Evolutionary conservation across 306 rosid species (phyloP).

Genomic region (Gynostemma pentaphyllum): DNA sequence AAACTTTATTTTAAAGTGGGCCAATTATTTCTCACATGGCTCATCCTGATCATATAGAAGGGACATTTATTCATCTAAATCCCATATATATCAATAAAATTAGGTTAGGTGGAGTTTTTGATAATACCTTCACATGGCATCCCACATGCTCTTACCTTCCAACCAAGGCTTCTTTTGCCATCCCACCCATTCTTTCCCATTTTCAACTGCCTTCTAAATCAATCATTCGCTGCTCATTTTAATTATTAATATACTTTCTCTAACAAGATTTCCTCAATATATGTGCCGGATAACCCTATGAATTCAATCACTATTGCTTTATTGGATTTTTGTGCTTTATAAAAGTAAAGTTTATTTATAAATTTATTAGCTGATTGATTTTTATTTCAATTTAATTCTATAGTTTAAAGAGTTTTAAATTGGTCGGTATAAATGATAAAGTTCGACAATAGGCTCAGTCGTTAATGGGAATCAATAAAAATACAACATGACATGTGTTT

Average conservation of each 20-base stretch:
- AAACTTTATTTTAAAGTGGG: too few species aligned
- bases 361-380: too few species aligned
- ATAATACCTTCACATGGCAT: conserved; percentile 67
- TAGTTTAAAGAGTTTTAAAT: too few species aligned
- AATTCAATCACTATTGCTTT: neutral
- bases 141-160: conserved; percentile 47
- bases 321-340: too few species aligned
- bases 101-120: conserved; percentile 19
- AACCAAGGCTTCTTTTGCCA: conserved; percentile 17
- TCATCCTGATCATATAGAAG: too few species aligned
- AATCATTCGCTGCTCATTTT: neutral
- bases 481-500: too few species aligned
- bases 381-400: too few species aligned
- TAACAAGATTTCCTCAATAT: neutral
- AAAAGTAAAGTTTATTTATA: too few species aligned
- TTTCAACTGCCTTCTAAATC: neutral
- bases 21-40: conserved; percentile 66
- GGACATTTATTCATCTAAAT: conserved; percentile 29
- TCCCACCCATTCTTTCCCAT: conserved; percentile 24
- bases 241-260: neutral
- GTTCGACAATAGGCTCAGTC: too few species aligned
- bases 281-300: neutral
- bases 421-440: too few species aligned
- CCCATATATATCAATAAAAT: neutral
- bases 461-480: too few species aligned